Percentiles rank a stretch among this genome's conserved stretches.
phyloP scores from a whole-genome alignment of 176 grass and related monocot species.

The Triticum monococcum region DNA sequence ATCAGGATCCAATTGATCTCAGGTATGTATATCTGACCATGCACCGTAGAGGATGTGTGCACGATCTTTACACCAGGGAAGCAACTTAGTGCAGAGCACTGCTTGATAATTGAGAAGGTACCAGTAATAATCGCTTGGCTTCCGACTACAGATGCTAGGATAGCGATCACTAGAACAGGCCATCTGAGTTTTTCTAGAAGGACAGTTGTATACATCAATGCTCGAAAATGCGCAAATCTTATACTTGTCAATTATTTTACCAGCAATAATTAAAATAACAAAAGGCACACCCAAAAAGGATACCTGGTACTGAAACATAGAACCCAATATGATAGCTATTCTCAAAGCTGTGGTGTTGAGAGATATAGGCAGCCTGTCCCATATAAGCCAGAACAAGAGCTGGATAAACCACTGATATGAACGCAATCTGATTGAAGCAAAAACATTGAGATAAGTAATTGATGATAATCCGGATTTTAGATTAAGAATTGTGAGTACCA shows the following conservation, averaged over 20 bases:
- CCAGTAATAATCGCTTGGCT: constrained; percentile 97
- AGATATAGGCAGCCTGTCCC: constrained; percentile 98
- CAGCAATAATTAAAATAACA: not conserved
- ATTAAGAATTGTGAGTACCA: not conserved
- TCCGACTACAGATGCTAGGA: constrained; percentile 88
- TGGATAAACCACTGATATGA: constrained; percentile 88
- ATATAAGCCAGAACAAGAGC: constrained; percentile 90
- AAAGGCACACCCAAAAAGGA: constrained; percentile 11
- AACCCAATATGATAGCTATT: constrained; percentile 90
- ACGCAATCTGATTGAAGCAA: constrained; percentile 64
- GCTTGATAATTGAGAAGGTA: constrained; percentile 98
- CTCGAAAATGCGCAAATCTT: not conserved
- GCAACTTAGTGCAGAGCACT: constrained; percentile 83
- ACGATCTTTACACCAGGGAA: constrained; percentile 95
- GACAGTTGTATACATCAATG: constrained; percentile 21
- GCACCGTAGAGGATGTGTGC: constrained; percentile 85
- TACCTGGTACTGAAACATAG: constrained; percentile 99
- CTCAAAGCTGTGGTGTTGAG: constrained; percentile 83
- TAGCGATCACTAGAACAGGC: constrained; percentile 91
- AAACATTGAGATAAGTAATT: constrained; percentile 31
- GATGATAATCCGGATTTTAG: not conserved
- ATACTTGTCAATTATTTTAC: not conserved
- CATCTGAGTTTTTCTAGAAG: constrained; percentile 89
- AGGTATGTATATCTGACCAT: constrained; percentile 97
- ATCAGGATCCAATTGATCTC: constrained; percentile 98